Percentiles rank a stretch among this genome's conserved stretches.
Evolutionary conservation across 2,329 filamentous ascomycete species (phyloP).

Genomic region (Colletotrichum lentis): DNA sequence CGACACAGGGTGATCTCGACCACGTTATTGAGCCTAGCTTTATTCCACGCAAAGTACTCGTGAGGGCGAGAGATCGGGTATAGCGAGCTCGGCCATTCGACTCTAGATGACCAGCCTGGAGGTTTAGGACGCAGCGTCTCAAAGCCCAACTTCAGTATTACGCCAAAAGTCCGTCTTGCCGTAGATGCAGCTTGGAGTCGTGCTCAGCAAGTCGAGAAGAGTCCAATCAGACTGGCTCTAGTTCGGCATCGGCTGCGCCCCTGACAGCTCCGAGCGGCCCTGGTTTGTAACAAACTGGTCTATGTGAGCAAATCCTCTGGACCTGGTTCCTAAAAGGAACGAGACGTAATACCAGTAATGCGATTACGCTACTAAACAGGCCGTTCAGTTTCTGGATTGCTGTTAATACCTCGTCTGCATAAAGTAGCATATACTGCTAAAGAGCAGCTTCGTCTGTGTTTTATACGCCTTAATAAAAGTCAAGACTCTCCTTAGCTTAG

Average conservation of each 20-base stretch:
- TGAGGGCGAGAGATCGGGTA: too few species aligned
- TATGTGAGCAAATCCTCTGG: background rate
- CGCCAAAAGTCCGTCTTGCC: background rate
- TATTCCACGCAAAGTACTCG: too few species aligned
- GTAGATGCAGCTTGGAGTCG: constrained; percentile 7
- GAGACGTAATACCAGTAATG: constrained; percentile 4
- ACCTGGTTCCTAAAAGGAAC: background rate
- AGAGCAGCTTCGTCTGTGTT: constrained; percentile 5
- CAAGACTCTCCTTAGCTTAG: background rate
- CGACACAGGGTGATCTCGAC: constrained; percentile 1
- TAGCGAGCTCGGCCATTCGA: too few species aligned
- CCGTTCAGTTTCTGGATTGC: constrained; percentile 15
- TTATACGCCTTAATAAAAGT: constrained; percentile 9
- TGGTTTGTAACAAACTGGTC: constrained; percentile 1
- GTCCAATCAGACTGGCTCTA: constrained; percentile 8
- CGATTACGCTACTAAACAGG: background rate
- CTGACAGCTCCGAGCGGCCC: constrained; percentile 1
- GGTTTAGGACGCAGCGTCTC: background rate
- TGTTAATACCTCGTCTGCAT: constrained; percentile 1
- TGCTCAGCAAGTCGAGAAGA: constrained; percentile 5
- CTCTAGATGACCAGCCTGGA: too few species aligned
- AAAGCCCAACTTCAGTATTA: constrained; percentile 2
- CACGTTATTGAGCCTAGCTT: background rate
- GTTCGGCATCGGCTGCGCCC: constrained; percentile 1
- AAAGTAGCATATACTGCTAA: constrained; percentile 11